phyloP scores from a whole-genome alignment of 352 stramenopile genomes.

The Phytopythium montanum region DNA sequence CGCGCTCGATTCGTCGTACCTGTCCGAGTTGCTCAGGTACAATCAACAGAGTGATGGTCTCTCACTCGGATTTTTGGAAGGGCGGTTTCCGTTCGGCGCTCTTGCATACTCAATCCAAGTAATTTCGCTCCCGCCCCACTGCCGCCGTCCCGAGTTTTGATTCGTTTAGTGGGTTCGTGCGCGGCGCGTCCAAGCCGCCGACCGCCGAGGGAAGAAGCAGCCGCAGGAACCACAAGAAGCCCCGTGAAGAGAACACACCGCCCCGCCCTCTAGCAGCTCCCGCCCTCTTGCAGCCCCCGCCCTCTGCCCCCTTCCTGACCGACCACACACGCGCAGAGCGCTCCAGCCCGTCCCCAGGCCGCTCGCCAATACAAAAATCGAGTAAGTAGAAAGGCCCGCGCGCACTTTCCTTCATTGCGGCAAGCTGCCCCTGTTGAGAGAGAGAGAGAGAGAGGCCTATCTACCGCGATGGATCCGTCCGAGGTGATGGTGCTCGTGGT shows the following conservation, averaged over 20 bases:
- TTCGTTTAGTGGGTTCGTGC: not conserved
- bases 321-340: too few relatives aligned
- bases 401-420: not conserved
- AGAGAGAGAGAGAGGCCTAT: not conserved
- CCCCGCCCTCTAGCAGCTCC: too few relatives aligned
- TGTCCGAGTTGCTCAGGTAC: not conserved
- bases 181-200: too few relatives aligned
- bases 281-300: too few relatives aligned
- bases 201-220: not conserved
- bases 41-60: not conserved
- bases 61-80: not conserved
- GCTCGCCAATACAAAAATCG: too few relatives aligned
- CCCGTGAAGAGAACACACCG: too few relatives aligned
- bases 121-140: not conserved
- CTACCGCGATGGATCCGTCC: conserved; percentile 69
- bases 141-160: not conserved
- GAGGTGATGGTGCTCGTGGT: conserved; percentile 89
- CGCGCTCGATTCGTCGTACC: not conserved
- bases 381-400: not conserved
- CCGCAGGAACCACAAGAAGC: not conserved
- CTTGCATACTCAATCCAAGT: not conserved
- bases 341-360: not conserved
- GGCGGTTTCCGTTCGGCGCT: not conserved
- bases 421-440: not conserved
- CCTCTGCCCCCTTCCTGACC: too few relatives aligned